phyloP scores from a whole-genome alignment of 768 basidiomycete genomes.

The Rhizopogon vinicolor region DNA sequence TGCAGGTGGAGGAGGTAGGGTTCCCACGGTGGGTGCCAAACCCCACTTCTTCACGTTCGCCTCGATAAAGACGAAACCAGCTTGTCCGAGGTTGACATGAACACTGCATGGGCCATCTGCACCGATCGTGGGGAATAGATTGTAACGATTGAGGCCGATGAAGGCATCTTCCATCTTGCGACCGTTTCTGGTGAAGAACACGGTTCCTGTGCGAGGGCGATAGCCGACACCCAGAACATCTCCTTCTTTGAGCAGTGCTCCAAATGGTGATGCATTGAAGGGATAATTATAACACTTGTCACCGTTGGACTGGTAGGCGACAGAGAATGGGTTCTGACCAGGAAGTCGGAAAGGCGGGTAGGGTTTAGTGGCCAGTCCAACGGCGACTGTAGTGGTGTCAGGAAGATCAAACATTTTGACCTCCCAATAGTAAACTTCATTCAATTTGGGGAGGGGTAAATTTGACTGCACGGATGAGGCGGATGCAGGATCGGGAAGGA shows the following conservation, averaged over 20 bases:
- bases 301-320: constrained; percentile 94
- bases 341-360: constrained; percentile 93
- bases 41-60: constrained; percentile 99
- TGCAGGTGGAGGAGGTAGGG: constrained; percentile 94
- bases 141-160: constrained; percentile 82
- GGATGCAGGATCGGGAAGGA: constrained; percentile 93
- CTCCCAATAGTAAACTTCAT: constrained; percentile 99
- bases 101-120: constrained; percentile 95
- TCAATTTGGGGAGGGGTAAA: constrained; percentile 92
- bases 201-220: constrained; percentile 91
- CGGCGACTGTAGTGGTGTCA: constrained; percentile 76
- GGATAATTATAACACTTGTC: constrained; percentile 98
- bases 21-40: constrained; percentile 93
- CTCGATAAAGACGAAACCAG: constrained; percentile 98
- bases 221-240: constrained; percentile 96
- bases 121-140: constrained; percentile 95
- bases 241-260: constrained; percentile 83
- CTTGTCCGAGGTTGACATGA: constrained; percentile 96
- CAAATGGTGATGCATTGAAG: constrained; percentile 82
- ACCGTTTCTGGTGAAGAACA: constrained; percentile 99
- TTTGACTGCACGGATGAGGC: constrained; percentile 96
- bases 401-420: constrained; percentile 99
- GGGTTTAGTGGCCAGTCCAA: constrained; percentile 95
- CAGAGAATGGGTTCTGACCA: constrained; percentile 79
- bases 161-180: constrained; percentile 97